These are phyloP conservation scores for Talaromyces nanjingensis DNA, from an alignment of 495 filamentous ascomycete genomes.

Conservation along the genomic window DNA sequence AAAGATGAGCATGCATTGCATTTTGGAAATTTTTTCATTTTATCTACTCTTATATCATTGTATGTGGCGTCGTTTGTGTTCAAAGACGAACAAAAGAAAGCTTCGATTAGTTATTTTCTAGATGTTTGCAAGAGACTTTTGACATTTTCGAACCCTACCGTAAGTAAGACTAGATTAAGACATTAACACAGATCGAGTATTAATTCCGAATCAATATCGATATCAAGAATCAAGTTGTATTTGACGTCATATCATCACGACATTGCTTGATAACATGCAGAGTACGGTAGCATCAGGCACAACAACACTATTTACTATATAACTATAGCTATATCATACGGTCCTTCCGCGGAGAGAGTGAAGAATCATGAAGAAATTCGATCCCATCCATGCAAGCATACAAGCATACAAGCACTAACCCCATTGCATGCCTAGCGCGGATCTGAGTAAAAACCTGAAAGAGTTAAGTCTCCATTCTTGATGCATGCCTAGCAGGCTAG, in stretches of 20 bases:
- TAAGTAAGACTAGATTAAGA: not conserved
- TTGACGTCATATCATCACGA: not conserved
- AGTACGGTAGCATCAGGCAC: not conserved
- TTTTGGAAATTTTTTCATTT: not conserved
- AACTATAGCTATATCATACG: too few species aligned
- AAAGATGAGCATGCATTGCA: not conserved
- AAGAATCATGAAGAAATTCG: not conserved
- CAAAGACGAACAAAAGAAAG: not conserved
- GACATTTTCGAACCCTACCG: too few species aligned
- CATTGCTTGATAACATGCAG: not conserved
- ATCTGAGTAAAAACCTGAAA: constrained; percentile 1
- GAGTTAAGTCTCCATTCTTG: not conserved
- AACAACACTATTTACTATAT: not conserved
- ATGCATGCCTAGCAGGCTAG: not conserved
- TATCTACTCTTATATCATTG: not conserved
- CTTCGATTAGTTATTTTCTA: not conserved
- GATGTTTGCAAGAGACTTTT: not conserved
- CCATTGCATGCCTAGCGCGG: not conserved
- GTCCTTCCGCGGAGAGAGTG: not conserved
- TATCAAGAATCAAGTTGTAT: not conserved
- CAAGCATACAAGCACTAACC: not conserved
- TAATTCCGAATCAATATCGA: not conserved
- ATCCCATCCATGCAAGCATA: not conserved
- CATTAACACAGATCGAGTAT: not conserved
- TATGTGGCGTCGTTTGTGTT: not conserved